Conservation (phyloP, 1,284 basidiomycete genomes). For the Ganoderma meredithae region DNA sequence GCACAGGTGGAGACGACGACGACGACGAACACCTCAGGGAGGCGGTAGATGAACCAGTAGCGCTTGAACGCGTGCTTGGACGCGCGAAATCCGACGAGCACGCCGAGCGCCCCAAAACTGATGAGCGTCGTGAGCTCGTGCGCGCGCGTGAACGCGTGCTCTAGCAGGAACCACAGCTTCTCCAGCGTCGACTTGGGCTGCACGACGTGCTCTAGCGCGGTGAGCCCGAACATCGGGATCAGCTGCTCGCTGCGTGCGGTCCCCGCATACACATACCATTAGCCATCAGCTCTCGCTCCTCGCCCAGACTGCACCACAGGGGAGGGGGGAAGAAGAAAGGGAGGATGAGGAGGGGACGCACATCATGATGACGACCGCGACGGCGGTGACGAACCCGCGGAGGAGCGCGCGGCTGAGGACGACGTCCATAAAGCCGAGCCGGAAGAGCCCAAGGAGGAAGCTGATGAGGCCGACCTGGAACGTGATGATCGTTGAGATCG, state of each 20-base stretch:
- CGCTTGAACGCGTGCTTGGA: slow-evolving; percentile 63
- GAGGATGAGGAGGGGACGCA: slow-evolving; percentile 42
- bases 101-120: slow-evolving; percentile 70
- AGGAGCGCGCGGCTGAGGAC: slow-evolving; percentile 90
- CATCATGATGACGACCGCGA: slow-evolving; percentile 81
- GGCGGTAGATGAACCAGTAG: slow-evolving; percentile 73
- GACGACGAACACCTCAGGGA: slow-evolving; percentile 86
- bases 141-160: slow-evolving; percentile 62
- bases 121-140: slow-evolving; percentile 78
- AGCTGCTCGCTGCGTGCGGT: slow-evolving; percentile 72
- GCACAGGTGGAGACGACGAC: slow-evolving; percentile 83
- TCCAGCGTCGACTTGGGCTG: slow-evolving; percentile 74
- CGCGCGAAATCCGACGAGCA: slow-evolving; percentile 67
- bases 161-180: slow-evolving; percentile 81
- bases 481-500: slow-evolving; percentile 80
- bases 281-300: background rate
- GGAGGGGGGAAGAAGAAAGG: too few species aligned
- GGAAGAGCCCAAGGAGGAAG: slow-evolving; percentile 85
- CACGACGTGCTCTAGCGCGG: slow-evolving; percentile 57
- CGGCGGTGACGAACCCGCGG: slow-evolving; percentile 86
- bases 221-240: slow-evolving; percentile 83
- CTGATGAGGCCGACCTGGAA: slow-evolving; percentile 91
- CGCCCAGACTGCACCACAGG: background rate
- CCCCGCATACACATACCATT: background rate
- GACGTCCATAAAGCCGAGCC: slow-evolving; percentile 94